Conservation (phyloP, 2,329 filamentous ascomycete species). For the Hypoxylon sp. region DNA sequence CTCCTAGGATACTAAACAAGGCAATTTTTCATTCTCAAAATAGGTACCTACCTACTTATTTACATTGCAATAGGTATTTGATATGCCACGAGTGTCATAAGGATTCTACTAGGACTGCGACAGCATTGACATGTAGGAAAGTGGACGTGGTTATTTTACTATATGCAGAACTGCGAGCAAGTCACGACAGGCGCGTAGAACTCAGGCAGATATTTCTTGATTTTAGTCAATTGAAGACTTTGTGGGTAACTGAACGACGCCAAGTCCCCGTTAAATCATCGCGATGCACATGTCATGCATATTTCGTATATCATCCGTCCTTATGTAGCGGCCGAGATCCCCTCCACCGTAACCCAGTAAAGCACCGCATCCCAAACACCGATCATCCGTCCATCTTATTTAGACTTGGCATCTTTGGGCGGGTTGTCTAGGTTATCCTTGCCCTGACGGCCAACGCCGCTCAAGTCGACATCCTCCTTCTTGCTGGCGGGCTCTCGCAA, state of each 20-base stretch:
- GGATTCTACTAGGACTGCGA: background rate
- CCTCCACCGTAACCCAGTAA: background rate
- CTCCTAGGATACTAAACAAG: too few species aligned
- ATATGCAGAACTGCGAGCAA: background rate
- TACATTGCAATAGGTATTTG: too few species aligned
- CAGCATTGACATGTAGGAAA: background rate
- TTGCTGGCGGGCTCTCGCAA: conserved; percentile 71
- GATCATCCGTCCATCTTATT: background rate
- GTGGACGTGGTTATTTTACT: background rate
- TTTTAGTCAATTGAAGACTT: conserved; percentile 25
- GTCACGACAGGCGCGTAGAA: background rate
- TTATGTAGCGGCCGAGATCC: background rate
- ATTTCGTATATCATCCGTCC: background rate
- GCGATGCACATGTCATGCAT: conserved; percentile 2
- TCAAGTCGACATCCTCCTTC: conserved; percentile 67
- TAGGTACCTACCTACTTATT: too few species aligned
- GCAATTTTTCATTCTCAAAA: too few species aligned
- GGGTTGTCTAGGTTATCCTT: conserved; percentile 68
- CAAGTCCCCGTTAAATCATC: conserved; percentile 11
- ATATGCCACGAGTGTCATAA: background rate
- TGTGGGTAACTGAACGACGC: conserved; percentile 3
- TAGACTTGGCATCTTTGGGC: conserved; percentile 68
- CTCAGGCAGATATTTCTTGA: conserved; percentile 1
- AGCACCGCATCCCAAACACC: background rate
- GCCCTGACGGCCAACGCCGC: conserved; percentile 72